Percentiles rank a stretch among this genome's conserved stretches.
Conservation (phyloP, 2,329 filamentous ascomycete genomes). For the Aspergillus carbonarius region DNA sequence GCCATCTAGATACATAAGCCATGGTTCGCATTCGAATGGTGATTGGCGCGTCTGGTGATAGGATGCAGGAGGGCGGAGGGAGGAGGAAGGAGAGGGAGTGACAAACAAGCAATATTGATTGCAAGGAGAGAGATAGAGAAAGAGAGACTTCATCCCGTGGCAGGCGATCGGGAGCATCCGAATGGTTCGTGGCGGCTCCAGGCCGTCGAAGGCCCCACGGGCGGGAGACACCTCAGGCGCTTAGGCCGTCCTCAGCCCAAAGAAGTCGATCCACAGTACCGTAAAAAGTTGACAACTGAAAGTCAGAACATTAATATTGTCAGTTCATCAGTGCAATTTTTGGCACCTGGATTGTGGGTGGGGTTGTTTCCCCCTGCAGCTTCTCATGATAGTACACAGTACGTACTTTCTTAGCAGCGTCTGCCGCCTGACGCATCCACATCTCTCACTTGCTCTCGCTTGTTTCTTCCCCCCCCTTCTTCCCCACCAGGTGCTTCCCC, state of each 20-base stretch:
- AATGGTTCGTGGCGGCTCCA: constrained; percentile 10
- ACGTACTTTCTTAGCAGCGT: neutral
- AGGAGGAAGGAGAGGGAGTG: neutral
- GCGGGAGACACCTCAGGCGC: neutral
- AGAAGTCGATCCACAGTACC: too few relatives aligned
- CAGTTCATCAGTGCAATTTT: neutral
- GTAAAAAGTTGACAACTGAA: too few relatives aligned
- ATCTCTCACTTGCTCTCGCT: neutral
- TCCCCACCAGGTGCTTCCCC: neutral
- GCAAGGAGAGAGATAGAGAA: neutral
- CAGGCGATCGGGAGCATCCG: constrained; percentile 13
- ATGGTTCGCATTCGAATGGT: neutral
- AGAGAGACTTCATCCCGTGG: neutral
- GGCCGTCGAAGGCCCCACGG: neutral
- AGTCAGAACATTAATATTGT: too few relatives aligned
- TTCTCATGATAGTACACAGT: neutral
- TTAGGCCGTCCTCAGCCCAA: neutral
- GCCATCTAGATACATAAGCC: too few relatives aligned
- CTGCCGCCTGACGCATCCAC: too few relatives aligned
- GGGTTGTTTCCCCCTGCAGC: neutral
- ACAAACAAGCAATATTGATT: neutral
- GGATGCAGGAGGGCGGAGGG: neutral
- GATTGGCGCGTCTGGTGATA: neutral
- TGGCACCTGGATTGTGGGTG: neutral
- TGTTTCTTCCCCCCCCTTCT: neutral